phyloP scores from a whole-genome alignment of 768 basidiomycete genomes.

The Naganishia kalamii region DNA sequence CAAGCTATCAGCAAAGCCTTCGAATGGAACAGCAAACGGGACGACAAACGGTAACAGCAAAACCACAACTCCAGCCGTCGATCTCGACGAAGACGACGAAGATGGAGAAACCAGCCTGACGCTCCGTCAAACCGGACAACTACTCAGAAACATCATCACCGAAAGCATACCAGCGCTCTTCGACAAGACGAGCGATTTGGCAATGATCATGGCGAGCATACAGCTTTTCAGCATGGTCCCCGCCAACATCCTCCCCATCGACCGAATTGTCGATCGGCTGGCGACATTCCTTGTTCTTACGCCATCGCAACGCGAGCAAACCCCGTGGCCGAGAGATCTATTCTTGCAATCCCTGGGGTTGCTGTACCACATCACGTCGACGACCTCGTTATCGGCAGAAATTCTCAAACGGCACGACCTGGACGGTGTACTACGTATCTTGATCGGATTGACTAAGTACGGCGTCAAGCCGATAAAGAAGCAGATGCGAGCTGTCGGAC shows the following conservation, averaged over 20 bases:
- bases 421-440: slow-evolving; percentile 2
- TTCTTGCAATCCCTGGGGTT: slow-evolving; percentile 62
- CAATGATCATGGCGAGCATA: slow-evolving; percentile 31
- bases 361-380: slow-evolving; percentile 62
- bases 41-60: neutral
- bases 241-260: slow-evolving; percentile 21
- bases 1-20: neutral
- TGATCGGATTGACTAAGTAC: slow-evolving; percentile 15
- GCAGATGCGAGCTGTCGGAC: slow-evolving; percentile 9
- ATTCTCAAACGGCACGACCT: slow-evolving; percentile 63
- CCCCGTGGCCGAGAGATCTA: slow-evolving; percentile 50
- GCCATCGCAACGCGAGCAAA: slow-evolving; percentile 17
- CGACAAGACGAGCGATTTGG: slow-evolving; percentile 34
- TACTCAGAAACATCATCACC: slow-evolving; percentile 1
- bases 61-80: neutral
- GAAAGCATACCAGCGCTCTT: slow-evolving; percentile 32
- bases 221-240: slow-evolving; percentile 36
- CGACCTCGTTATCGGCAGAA: slow-evolving; percentile 61
- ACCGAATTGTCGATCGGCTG: slow-evolving; percentile 33
- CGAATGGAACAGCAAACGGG: neutral
- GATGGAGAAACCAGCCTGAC: neutral
- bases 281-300: slow-evolving; percentile 33
- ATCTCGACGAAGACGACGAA: slow-evolving; percentile 1
- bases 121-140: slow-evolving; percentile 3
- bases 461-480: slow-evolving; percentile 1